These are phyloP conservation scores for Candida ponderosae DNA, from an alignment of 805 yeast genomes.

Conservation along the genomic window DNA sequence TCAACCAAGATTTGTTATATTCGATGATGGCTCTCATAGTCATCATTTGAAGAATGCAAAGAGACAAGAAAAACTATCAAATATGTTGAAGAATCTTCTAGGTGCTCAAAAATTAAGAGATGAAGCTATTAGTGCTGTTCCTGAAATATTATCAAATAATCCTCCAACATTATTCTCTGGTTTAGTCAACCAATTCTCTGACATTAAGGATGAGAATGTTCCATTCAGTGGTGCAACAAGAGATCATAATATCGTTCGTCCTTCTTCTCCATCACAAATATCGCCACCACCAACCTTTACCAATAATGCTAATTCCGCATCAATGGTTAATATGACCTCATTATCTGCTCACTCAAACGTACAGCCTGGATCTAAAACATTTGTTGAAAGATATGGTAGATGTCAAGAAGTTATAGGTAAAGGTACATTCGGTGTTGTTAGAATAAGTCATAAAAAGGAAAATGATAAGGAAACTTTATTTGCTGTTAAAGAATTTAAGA, in stretches of 20 bases:
- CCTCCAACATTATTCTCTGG: conserved; percentile 74
- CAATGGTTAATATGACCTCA: neutral
- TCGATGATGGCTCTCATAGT: conserved; percentile 69
- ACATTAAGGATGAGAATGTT: conserved; percentile 32
- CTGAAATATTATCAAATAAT: conserved; percentile 44
- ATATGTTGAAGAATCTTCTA: conserved; percentile 69
- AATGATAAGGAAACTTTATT: conserved; percentile 42
- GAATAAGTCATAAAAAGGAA: conserved; percentile 71
- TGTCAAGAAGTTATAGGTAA: conserved; percentile 93
- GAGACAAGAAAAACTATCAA: conserved; percentile 68
- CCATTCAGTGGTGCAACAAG: conserved; percentile 28
- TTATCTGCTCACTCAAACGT: conserved; percentile 8
- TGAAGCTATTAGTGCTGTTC: conserved; percentile 69
- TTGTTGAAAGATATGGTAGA: conserved; percentile 84
- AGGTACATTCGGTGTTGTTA: conserved; percentile 91
- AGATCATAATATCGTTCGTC: conserved; percentile 5
- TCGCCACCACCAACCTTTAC: conserved; percentile 3
- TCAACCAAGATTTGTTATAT: conserved; percentile 37
- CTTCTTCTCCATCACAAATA: no score
- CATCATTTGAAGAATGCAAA: conserved; percentile 72
- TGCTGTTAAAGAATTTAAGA: conserved; percentile 84
- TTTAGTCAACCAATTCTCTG: conserved; percentile 49
- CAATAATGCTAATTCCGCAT: neutral
- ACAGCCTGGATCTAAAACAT: conserved; percentile 44
- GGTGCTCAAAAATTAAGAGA: conserved; percentile 66